Base-by-base conservation (phyloP, 2,329 filamentous ascomycete species). In the Paecilomyces formosus region DNA sequence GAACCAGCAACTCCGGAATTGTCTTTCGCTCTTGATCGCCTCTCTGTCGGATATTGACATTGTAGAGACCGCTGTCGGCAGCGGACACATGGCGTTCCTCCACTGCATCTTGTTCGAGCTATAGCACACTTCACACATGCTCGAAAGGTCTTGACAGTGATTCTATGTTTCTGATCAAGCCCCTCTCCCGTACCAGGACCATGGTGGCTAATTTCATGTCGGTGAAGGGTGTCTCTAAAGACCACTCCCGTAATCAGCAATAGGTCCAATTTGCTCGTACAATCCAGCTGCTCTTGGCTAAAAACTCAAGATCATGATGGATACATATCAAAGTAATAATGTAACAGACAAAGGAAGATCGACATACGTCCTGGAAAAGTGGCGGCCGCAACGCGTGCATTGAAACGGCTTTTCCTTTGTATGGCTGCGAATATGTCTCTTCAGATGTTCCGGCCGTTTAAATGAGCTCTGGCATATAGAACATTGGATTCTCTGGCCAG, bases 141-240 rank as follows among this genome's bases (percentile, higher is more conserved):
- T 45, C 74, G 68, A 55, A 76, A 76, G 2, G 74, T 76, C 56
- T 74, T 75, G 56, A 74, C 70, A 1, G 73, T 76, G 56, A 76
- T 76, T 2, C 74, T 68, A 57, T 76, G 74, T 4, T 71, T 65
- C 7, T 69, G 70, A 53, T 73, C 70, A 53, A 70, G 69, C 18
- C 70, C 69, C 0, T 69, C 70, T 30, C 72, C 68, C 3, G 60
- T 65, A n/a, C 66, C 73, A 22, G 68, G 63, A 21, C 70, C 69
- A 66, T 72, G 72, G 54, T 76, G 74, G 56, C 72, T 76, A 52
- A 74, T 58, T 52, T 72, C 71, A 60, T 76, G 74, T 28, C 72
- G 72, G 62, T 75, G 70, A 13, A 76, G 69, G 2, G 73, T 75
- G 58, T 76, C 74, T 52, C 72, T 74, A 54, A 54, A 33, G 15